A percentile compares a stretch with the other conserved stretches of the same genome.
These are phyloP conservation scores for Catunica adiposa DNA, from an alignment of 2,329 filamentous ascomycete species.

Conservation along the genomic window DNA sequence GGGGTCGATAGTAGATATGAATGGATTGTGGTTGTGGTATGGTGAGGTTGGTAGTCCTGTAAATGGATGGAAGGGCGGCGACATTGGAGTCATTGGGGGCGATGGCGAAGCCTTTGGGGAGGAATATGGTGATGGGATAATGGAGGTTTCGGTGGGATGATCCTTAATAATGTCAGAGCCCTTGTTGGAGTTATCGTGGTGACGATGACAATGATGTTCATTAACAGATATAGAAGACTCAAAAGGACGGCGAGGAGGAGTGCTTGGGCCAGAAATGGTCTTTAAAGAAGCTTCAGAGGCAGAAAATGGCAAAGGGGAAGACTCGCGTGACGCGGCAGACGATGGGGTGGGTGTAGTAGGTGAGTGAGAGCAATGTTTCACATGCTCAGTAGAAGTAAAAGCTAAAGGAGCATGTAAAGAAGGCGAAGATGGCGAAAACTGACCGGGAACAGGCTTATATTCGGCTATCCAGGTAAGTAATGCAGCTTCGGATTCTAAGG, in stretches of 20 bases:
- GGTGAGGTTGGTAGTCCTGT: not conserved
- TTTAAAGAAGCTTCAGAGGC: not conserved
- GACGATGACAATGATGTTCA: not conserved
- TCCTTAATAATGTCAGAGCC: no score
- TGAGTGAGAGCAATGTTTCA: not conserved
- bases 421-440: not conserved
- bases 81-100: constrained; percentile 6
- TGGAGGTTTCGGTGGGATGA: no score
- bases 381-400: not conserved
- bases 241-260: not conserved
- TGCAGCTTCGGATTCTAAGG: constrained; percentile 12
- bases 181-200: no score
- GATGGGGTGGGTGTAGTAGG: constrained; percentile 1
- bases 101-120: not conserved
- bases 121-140: not conserved
- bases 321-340: not conserved
- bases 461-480: constrained; percentile 13
- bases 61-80: not conserved
- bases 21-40: not conserved
- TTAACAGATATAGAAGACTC: not conserved
- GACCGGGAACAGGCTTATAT: not conserved
- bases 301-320: not conserved
- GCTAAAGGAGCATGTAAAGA: not conserved
- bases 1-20: constrained; percentile 7
- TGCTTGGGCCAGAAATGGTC: not conserved